A percentile compares a stretch with the other conserved stretches of the same genome.
Evolutionary conservation across 192 early-diverging fungal species (phyloP).

Genomic region (Backusella parvicylindrica): DNA sequence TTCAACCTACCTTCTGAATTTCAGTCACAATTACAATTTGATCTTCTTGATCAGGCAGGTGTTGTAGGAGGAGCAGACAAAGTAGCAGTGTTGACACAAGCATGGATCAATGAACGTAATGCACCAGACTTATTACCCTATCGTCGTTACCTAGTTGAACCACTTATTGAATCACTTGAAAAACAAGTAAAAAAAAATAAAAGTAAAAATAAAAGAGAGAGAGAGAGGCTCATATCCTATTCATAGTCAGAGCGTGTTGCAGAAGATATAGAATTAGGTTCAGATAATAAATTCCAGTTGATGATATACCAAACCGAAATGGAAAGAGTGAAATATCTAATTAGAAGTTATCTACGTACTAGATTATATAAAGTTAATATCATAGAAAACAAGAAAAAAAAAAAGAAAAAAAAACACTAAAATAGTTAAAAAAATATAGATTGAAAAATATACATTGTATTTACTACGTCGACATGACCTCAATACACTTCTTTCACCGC

Average conservation of each 20-base stretch:
- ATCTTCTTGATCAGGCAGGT: background rate
- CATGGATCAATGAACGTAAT: slow-evolving; percentile 68
- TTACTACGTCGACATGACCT: slow-evolving; percentile 37
- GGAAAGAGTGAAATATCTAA: slow-evolving; percentile 63
- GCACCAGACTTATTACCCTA: slow-evolving; percentile 64
- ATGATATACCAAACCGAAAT: slow-evolving; percentile 65
- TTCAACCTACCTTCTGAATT: background rate
- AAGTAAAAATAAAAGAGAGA: background rate
- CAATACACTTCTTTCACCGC: slow-evolving; percentile 40
- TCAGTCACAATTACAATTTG: background rate
- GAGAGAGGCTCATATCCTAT: background rate
- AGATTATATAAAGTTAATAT: slow-evolving; percentile 55
- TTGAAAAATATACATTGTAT: slow-evolving; percentile 49
- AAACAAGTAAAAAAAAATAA: slow-evolving; percentile 43
- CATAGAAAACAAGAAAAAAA: background rate
- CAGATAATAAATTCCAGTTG: slow-evolving; percentile 42
- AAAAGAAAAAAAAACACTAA: background rate
- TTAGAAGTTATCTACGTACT: slow-evolving; percentile 60
- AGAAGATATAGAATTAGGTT: slow-evolving; percentile 30
- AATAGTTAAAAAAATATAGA: slow-evolving; percentile 31
- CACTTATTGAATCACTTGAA: slow-evolving; percentile 52
- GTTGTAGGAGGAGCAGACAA: background rate
- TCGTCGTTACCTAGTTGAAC: slow-evolving; percentile 35
- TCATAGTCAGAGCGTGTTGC: slow-evolving; percentile 24
- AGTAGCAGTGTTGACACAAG: slow-evolving; percentile 40